Evolutionary conservation across 2,329 filamentous ascomycete genomes (phyloP).

Genomic region (Aspergillus nomiae): DNA sequence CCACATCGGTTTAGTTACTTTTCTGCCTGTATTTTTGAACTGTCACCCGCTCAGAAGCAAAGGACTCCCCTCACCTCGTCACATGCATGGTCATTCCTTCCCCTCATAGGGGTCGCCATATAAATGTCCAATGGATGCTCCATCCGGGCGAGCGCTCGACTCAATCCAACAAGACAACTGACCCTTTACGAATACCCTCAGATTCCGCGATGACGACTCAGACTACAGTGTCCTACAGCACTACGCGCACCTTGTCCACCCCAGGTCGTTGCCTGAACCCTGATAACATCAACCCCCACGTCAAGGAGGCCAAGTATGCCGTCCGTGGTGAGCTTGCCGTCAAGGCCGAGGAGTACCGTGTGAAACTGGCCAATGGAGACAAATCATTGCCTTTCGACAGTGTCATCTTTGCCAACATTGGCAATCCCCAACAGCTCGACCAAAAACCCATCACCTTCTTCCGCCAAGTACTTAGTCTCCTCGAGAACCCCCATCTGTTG

Average conservation of each 20-base stretch:
- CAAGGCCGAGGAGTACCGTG: constrained; percentile 88
- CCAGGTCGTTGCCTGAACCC: constrained; percentile 62
- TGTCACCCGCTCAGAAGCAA: constrained; percentile 5
- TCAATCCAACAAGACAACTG: constrained; percentile 9
- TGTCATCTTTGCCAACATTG: constrained; percentile 97
- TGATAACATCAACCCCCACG: constrained; percentile 89
- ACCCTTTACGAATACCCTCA: constrained; percentile 19
- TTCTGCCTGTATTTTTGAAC: constrained; percentile 10
- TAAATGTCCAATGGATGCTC: constrained; percentile 6
- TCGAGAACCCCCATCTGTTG: constrained; percentile 86
- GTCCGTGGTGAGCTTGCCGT: constrained; percentile 94
- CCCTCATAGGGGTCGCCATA: background rate
- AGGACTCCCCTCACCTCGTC: background rate
- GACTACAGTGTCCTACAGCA: constrained; percentile 26
- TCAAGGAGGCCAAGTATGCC: constrained; percentile 88
- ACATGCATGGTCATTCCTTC: background rate
- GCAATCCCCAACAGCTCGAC: constrained; percentile 97
- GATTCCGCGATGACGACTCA: constrained; percentile 30
- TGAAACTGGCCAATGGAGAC: constrained; percentile 60
- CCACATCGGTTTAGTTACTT: constrained; percentile 4
- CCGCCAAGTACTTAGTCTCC: constrained; percentile 87
- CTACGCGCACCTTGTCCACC: constrained; percentile 49
- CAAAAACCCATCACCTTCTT: constrained; percentile 99
- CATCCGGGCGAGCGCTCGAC: background rate
- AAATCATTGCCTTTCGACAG: constrained; percentile 77